A percentile compares a stretch with the other conserved stretches of the same genome.
phyloP scores from a whole-genome alignment of 805 yeast genomes.

The Millerago galiae region DNA sequence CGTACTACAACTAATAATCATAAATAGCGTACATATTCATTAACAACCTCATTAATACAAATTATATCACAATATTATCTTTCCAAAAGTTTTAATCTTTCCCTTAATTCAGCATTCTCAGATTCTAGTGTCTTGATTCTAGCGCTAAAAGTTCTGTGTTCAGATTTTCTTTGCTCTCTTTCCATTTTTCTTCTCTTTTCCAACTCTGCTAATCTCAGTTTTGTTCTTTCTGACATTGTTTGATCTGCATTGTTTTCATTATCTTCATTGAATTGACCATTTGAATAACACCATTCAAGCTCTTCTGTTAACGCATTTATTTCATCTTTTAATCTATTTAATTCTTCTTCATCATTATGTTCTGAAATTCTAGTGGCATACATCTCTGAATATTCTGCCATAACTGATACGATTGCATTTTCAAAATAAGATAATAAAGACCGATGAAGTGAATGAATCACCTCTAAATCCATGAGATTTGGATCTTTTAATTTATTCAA shows the following conservation, averaged over 20 bases:
- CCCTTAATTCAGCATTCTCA: conserved; percentile 41
- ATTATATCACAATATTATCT: conserved; percentile 1
- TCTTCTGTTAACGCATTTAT: conserved; percentile 13
- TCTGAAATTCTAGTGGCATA: conserved; percentile 9
- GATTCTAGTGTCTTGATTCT: conserved; percentile 47
- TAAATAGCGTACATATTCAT: not conserved
- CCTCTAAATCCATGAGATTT: conserved; percentile 18
- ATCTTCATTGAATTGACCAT: conserved; percentile 7
- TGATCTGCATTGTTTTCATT: conserved; percentile 1
- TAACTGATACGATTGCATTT: conserved; percentile 54
- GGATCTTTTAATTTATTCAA: conserved; percentile 34
- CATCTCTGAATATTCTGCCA: conserved; percentile 43
- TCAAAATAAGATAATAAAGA: conserved; percentile 48
- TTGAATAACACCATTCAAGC: conserved; percentile 15
- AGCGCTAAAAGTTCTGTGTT: conserved; percentile 46
- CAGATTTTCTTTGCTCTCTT: conserved; percentile 61
- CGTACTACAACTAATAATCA: not conserved
- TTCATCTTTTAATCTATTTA: conserved; percentile 8
- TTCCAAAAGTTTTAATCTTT: conserved; percentile 13
- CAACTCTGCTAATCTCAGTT: conserved; percentile 52
- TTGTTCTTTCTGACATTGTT: conserved; percentile 30
- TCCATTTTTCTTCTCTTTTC: conserved; percentile 64
- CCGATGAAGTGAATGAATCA: conserved; percentile 28
- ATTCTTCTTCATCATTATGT: conserved; percentile 1
- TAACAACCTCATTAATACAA: not conserved